These are phyloP conservation scores for sunflower (Helianthus annuus) DNA, from an alignment of 129 eudicot species.

Conservation along the genomic window HanXRQr2.0-SUNRISE NC_035435.2:136802060-136802559, in stretches of 20 bases:
- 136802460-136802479: too few relatives aligned
- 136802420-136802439: too few relatives aligned
- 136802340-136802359: neutral
- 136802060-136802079: constrained; percentile 87
- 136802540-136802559: too few relatives aligned
- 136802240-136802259: neutral
- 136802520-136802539: too few relatives aligned
- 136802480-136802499: too few relatives aligned
- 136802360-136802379: neutral
- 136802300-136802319: neutral
- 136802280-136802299: neutral
- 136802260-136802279: neutral
- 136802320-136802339: neutral
- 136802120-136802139: constrained; percentile 1
- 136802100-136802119: constrained; percentile 93
- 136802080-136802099: constrained; percentile 91
- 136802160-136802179: neutral
- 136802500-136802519: too few relatives aligned
- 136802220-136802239: neutral
- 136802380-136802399: too few relatives aligned
- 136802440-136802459: too few relatives aligned
- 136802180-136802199: neutral
- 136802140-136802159: neutral
- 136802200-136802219: neutral
- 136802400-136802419: too few relatives aligned